Evolutionary conservation across 2,329 filamentous ascomycete genomes (phyloP).

Genomic region (Ophiocordyceps australis): DNA sequence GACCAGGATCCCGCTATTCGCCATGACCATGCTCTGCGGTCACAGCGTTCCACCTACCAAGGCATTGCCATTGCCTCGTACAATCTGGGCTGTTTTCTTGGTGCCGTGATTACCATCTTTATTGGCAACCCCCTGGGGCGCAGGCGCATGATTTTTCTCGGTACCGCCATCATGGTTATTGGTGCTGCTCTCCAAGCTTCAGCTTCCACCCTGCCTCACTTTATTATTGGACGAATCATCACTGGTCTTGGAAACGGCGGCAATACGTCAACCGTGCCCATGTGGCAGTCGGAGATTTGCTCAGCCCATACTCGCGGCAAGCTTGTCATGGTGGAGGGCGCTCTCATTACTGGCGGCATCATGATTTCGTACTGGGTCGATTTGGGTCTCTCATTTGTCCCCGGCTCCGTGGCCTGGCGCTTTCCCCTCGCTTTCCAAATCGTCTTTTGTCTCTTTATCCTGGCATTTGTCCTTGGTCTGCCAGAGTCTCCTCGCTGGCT

Average conservation of each 20-base stretch:
- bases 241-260: constrained; percentile 39
- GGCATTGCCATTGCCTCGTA: constrained; percentile 37
- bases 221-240: constrained; percentile 39
- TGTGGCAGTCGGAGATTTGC: constrained; percentile 43
- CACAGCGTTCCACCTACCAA: constrained; percentile 29
- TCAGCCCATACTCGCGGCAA: constrained; percentile 38
- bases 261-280: constrained; percentile 36
- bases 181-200: constrained; percentile 41
- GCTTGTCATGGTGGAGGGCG: constrained; percentile 41
- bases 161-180: constrained; percentile 36
- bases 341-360: constrained; percentile 37
- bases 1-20: constrained; percentile 18
- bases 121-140: constrained; percentile 45
- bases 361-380: constrained; percentile 43
- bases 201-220: constrained; percentile 32
- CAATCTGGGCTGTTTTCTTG: constrained; percentile 43
- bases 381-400: constrained; percentile 33
- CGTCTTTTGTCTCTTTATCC: constrained; percentile 38
- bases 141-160: constrained; percentile 38
- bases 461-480: constrained; percentile 29
- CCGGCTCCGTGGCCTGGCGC: constrained; percentile 26
- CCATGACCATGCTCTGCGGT: constrained; percentile 8
- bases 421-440: constrained; percentile 40
- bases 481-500: constrained; percentile 35
- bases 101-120: constrained; percentile 46